A percentile compares a stretch with the other conserved stretches of the same genome.
phyloP scores from a whole-genome alignment of 2,329 filamentous ascomycete genomes.

The Fusarium concolor region DNA sequence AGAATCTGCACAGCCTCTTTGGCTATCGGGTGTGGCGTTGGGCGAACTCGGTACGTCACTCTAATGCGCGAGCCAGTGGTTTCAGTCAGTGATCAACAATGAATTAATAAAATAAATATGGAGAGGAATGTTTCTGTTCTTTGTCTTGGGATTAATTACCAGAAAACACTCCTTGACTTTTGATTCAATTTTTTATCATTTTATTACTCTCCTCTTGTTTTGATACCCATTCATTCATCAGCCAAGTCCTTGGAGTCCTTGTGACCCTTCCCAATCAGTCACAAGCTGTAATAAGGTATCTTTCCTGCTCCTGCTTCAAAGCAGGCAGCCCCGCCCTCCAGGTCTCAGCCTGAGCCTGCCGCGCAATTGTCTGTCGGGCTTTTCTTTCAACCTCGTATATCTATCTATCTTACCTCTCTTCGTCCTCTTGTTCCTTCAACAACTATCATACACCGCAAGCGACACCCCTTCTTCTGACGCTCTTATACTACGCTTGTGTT shows the following conservation, averaged over 20 bases:
- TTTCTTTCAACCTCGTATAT: conserved; percentile 20
- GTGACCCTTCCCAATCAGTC: conserved; percentile 24
- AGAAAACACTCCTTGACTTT: background rate
- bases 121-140: conserved; percentile 2
- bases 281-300: conserved; percentile 5
- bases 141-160: background rate
- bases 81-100: background rate
- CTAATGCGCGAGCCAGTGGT: background rate
- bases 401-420: background rate
- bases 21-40: conserved; percentile 38
- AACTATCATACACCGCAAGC: background rate
- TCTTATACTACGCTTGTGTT: conserved; percentile 1
- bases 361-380: conserved; percentile 25
- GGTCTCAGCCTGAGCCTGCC: conserved; percentile 37
- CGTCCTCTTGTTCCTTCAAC: background rate
- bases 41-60: conserved; percentile 17
- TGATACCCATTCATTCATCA: conserved; percentile 1
- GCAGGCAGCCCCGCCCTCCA: conserved; percentile 13
- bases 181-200: background rate
- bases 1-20: conserved; percentile 38
- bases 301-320: conserved; percentile 11
- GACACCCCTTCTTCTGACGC: background rate
- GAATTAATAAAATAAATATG: background rate
- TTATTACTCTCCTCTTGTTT: background rate
- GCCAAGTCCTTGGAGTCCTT: conserved; percentile 14